These are phyloP conservation scores for Amanita exitialis DNA, from an alignment of 768 basidiomycete genomes.

Conservation along the genomic window DNA sequence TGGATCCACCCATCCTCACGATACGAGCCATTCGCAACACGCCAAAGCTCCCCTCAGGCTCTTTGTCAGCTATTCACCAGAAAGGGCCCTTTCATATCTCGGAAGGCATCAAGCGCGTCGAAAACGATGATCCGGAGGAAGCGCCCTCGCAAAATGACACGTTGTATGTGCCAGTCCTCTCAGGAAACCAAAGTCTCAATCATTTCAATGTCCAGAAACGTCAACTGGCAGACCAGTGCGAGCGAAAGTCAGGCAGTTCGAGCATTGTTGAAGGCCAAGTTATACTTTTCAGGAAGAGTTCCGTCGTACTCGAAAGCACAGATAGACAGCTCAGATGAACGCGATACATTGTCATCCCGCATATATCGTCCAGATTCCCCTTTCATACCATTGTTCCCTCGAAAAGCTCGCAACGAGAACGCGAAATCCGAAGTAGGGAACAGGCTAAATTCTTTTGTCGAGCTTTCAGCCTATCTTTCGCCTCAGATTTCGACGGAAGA, in stretches of 20 bases:
- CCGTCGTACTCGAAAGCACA: background rate
- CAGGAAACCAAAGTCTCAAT: background rate
- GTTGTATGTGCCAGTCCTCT: background rate
- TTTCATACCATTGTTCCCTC: conserved; percentile 4
- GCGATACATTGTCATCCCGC: background rate
- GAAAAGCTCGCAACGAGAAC: background rate
- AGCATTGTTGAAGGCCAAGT: background rate
- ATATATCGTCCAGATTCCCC: background rate
- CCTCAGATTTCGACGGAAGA: background rate
- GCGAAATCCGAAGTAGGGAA: background rate
- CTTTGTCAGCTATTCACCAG: background rate
- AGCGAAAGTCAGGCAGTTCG: background rate
- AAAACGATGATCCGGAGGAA: background rate
- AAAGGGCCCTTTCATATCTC: conserved; percentile 1
- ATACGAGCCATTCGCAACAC: conserved; percentile 1
- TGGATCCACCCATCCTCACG: conserved; percentile 1
- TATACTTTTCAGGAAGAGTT: background rate
- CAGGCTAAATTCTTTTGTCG: background rate
- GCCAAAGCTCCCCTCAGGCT: background rate
- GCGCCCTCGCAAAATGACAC: background rate
- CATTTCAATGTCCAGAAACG: background rate
- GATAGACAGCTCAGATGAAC: background rate
- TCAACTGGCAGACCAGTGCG: background rate
- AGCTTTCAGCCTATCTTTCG: background rate
- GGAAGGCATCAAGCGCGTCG: background rate